Percentiles rank a stretch among this genome's conserved stretches.
phyloP scores from a whole-genome alignment of 2,329 filamentous ascomycete genomes.

The Ilyonectria destructans region DNA sequence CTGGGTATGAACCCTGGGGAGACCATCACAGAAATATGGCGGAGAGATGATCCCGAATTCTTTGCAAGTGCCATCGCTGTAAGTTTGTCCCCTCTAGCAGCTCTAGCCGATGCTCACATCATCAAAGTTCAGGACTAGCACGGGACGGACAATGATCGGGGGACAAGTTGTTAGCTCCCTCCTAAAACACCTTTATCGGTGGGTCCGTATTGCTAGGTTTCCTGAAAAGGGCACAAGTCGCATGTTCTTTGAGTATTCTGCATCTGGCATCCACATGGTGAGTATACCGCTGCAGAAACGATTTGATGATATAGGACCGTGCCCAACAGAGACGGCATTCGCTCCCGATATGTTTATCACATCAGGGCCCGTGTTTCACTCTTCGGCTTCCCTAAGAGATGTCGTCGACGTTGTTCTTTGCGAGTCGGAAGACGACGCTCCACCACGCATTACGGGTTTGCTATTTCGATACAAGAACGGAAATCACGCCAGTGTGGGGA shows the following conservation, averaged over 20 bases:
- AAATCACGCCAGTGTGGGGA: not conserved
- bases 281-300: not conserved
- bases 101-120: not conserved
- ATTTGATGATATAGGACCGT: not conserved
- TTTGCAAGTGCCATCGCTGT: conserved; percentile 23
- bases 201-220: not conserved
- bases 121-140: not conserved
- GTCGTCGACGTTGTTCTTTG: conserved; percentile 8
- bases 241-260: not conserved
- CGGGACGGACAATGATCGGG: not conserved
- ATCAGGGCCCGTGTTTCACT: not conserved
- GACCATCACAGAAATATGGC: conserved; percentile 33
- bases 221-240: not conserved
- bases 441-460: not conserved
- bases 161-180: not conserved
- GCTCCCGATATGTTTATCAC: not conserved
- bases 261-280: not conserved
- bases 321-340: not conserved
- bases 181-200: not conserved
- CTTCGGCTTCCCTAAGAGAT: conserved; percentile 1
- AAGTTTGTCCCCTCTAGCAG: not conserved
- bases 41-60: not conserved
- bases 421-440: not conserved
- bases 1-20: conserved; percentile 23
- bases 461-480: conserved; percentile 21